Conservation (phyloP, 164 flowering plant species). For the Echeveria elegans region DNA sequence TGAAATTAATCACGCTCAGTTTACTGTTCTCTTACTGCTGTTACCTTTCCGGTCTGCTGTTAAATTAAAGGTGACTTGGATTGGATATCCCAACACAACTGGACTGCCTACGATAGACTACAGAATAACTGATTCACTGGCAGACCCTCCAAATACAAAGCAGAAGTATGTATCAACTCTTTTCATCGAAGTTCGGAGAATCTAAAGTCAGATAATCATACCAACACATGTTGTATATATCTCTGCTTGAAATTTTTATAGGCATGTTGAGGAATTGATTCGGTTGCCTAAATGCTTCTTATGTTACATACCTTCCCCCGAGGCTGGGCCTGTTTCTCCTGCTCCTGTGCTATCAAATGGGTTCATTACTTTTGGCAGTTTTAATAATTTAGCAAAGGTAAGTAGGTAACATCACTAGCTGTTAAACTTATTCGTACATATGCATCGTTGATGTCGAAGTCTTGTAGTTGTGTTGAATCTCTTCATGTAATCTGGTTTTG, state of each 20-base stretch:
- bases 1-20: background rate
- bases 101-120: conserved; percentile 94
- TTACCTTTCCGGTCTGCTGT: conserved; percentile 6
- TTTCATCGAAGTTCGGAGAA: background rate
- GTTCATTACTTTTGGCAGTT: conserved; percentile 93
- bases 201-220: conserved; percentile 12
- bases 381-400: conserved; percentile 98
- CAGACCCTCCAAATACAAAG: conserved; percentile 68
- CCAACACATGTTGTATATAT: background rate
- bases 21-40: background rate
- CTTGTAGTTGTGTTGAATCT: too few species aligned
- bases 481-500: background rate
- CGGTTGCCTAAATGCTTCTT: conserved; percentile 82
- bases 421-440: too few species aligned
- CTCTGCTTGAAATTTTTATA: conserved; percentile 22
- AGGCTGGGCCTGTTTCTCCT: conserved; percentile 83
- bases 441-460: too few species aligned
- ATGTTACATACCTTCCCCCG: conserved; percentile 92
- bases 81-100: conserved; percentile 97
- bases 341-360: conserved; percentile 92
- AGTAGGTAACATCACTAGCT: too few species aligned
- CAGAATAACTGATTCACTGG: conserved; percentile 77
- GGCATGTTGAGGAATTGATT: conserved; percentile 93
- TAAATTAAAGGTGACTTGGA: conserved; percentile 82
- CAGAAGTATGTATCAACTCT: conserved; percentile 54